Evolutionary conservation across 2,329 filamentous ascomycete genomes (phyloP), one percentile per base, ranked within the genome.

Genomic region (Elsinoe ampelina): DNA sequence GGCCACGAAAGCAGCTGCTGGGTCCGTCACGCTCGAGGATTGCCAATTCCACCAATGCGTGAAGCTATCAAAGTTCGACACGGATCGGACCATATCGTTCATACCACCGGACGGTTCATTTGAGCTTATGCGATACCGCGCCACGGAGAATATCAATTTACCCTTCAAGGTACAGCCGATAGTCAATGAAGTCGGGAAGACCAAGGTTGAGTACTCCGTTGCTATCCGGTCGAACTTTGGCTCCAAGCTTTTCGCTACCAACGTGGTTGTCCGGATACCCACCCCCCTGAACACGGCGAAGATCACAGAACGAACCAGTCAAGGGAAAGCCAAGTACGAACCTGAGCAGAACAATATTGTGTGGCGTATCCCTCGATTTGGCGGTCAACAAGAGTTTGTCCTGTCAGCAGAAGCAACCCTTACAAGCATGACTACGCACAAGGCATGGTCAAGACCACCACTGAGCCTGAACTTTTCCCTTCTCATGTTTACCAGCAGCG

Each of bases 21-120:
- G 93, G 35, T 95, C 88, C 61, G 95, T 98, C 55, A 95, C 91
- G 0, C 79, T 98, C 22, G 95, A 98, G 70, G 93, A 98, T 71
- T 97, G 95, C 68, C 93, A 97, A 68, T 96, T 98, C 75, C 93
- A 98, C 72, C 93, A 98, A 72, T 98, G 93, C 71, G 93, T 98
- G 60, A 95, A 96, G 75, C 80, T 98, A 30, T 91, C 92, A 62
- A 95, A 95, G 69, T 98, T 98, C 68, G 93, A 97, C 72, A 87
- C 87, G 30, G 93, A 98, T 73, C 82, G 93, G 62, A 97, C 95
- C 70, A 97, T 98, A 71, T 93, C 87, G 59, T 96, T 98, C 71
- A 85, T 98, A 36, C 93, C 93, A 2, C 93, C 93, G 2, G 93
- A 98, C 69, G 93, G 93, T 63, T 92, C 96, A 69, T 98, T 98